Percentiles rank a stretch among this genome's conserved stretches.
These are phyloP conservation scores for Cardiospermum halicacabum DNA, from an alignment of 345 rosid genomes.

Conservation along the genomic window DNA sequence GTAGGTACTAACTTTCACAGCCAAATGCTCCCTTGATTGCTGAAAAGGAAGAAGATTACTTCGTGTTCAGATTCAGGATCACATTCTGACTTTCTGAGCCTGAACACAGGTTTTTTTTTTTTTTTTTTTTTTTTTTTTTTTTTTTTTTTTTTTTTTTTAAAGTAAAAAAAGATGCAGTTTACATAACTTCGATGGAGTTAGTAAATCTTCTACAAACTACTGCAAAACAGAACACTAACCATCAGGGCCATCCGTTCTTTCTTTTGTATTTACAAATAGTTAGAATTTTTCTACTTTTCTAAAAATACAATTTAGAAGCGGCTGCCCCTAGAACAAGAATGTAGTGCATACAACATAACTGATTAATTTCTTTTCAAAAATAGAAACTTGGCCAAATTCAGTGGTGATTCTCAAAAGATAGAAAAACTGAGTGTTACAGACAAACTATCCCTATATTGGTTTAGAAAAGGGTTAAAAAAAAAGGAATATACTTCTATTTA, in stretches of 20 bases:
- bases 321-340: too few relatives aligned
- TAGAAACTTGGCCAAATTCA: neutral
- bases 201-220: neutral
- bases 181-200: neutral
- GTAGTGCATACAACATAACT: neutral
- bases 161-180: neutral
- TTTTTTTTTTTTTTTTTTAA: too few relatives aligned
- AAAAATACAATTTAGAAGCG: too few relatives aligned
- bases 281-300: neutral
- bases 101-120: too few relatives aligned
- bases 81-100: neutral
- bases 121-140: too few relatives aligned
- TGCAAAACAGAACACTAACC: neutral
- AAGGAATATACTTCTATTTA: neutral
- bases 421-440: neutral
- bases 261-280: neutral
- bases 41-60: constrained; percentile 8
- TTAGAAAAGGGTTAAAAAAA: neutral
- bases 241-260: too few relatives aligned
- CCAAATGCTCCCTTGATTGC: constrained; percentile 14
- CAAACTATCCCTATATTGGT: neutral
- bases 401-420: neutral
- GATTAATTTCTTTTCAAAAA: neutral
- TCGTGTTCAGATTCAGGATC: neutral
- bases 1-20: constrained; percentile 12